A percentile compares a stretch with the other conserved stretches of the same genome.
Evolutionary conservation across 164 flowering plant species (phyloP).

Genomic region (Macadamia integrifolia): DNA sequence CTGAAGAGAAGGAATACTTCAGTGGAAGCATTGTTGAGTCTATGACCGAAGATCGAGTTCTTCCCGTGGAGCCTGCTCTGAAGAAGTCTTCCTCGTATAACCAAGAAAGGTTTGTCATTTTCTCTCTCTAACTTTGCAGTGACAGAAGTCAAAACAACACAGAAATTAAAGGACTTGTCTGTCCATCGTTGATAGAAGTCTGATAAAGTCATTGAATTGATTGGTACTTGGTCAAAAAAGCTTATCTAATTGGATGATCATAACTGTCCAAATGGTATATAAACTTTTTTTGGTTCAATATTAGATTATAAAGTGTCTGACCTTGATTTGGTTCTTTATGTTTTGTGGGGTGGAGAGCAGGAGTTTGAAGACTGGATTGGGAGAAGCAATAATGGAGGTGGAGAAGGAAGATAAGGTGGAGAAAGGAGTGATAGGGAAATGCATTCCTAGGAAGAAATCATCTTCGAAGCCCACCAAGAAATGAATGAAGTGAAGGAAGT

Average conservation of each 20-base stretch:
- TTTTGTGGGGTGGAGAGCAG: slow-evolving; percentile 12
- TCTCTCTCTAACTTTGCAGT: too few species aligned
- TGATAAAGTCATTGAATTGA: too few species aligned
- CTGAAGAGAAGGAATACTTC: slow-evolving; percentile 83
- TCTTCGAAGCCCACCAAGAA: slow-evolving; percentile 3
- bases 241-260: too few species aligned
- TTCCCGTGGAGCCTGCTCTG: slow-evolving; percentile 20
- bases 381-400: slow-evolving; percentile 12
- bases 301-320: too few species aligned
- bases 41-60: slow-evolving; percentile 31
- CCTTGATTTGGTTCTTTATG: neutral
- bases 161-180: too few species aligned
- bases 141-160: too few species aligned
- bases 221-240: too few species aligned
- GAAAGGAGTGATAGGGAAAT: slow-evolving; percentile 35
- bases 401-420: slow-evolving; percentile 12
- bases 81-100: slow-evolving; percentile 70
- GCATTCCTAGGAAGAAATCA: slow-evolving; percentile 45
- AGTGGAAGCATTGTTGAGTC: slow-evolving; percentile 89
- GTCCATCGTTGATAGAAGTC: too few species aligned
- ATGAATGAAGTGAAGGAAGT: neutral
- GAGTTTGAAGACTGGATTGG: slow-evolving; percentile 16
- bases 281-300: too few species aligned
- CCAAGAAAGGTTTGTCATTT: slow-evolving; percentile 52
- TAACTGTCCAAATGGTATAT: too few species aligned